Base-by-base conservation (phyloP, 192 early-diverging fungal species). In the Anaeromyces robustus region DNA sequence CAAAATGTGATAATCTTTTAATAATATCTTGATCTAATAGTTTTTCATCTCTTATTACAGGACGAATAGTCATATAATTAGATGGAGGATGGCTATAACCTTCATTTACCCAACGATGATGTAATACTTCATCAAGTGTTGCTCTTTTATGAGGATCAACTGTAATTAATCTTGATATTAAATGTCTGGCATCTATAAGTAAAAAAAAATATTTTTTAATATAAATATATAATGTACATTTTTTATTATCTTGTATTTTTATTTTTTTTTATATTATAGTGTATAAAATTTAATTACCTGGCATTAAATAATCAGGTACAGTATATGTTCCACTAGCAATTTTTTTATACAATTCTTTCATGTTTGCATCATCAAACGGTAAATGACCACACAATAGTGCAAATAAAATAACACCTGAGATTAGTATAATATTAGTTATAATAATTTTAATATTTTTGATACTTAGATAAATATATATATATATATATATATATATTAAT, bases 291-390 rank as follows among this genome's bases (percentile, higher is more conserved):
- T 29, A 34, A 29, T 7, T 84, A 87, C 83, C 88, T 82, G 80
- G 89, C 85, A 68, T 87, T 85, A 91, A 82, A 82, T 88, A 88
- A 1, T 88, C 89, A 31, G 89, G 91, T 84, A 87, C 82, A 30
- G 82, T 88, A 82, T 90, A 91, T 18, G 79, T 85, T 77, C 94
- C 94, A 80, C 84, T 88, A 41, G 90, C 91, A 78, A 96, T 96
- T 83, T 96, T 96, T 79, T 91, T 89, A 85, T 94, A 94, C 19
- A 96, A 88, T 80, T 93, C 93, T 80, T 93, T 93, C 83, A 94
- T 88, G 80, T 93, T 93, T 26, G 93, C 92, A 85, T 95, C 93
- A 80, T 95, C 94, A 84, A 95, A 95, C 0, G 94, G 94, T 29
- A 93, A 89, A 82, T 94, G 91, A 1, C 94, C 94, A 83, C 94